These are phyloP conservation scores for Penicillium simplicissimum DNA, from an alignment of 495 filamentous ascomycete species.

Conservation along the genomic window DNA sequence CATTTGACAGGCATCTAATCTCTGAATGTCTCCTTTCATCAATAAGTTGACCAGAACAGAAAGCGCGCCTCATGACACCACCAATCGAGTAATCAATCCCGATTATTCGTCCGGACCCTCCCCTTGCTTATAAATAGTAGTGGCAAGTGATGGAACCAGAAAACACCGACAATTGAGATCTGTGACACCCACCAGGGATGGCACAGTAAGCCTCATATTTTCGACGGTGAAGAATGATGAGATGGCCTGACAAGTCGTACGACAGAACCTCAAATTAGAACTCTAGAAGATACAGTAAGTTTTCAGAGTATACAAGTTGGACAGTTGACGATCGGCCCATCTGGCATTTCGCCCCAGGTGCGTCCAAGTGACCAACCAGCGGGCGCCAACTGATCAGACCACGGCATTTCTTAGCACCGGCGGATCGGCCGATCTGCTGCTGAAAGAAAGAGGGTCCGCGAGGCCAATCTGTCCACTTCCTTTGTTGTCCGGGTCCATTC, in stretches of 20 bases:
- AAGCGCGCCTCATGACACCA: neutral
- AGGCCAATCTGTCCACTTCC: slow-evolving; percentile 41
- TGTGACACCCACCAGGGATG: neutral
- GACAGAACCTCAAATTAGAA: neutral
- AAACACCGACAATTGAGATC: neutral
- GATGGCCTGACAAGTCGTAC: neutral
- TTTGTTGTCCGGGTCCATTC: slow-evolving; percentile 15
- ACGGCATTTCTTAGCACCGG: slow-evolving; percentile 10
- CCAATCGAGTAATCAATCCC: neutral
- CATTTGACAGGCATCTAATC: too few species aligned
- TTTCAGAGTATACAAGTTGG: neutral
- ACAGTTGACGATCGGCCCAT: slow-evolving; percentile 1
- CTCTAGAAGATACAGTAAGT: neutral
- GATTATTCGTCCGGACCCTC: neutral
- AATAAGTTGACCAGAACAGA: neutral
- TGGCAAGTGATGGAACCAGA: neutral
- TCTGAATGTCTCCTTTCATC: neutral
- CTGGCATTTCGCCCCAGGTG: neutral
- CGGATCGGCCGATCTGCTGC: slow-evolving; percentile 9
- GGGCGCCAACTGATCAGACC: slow-evolving; percentile 6
- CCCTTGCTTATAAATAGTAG: neutral
- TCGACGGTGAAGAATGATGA: neutral
- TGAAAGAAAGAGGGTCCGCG: slow-evolving; percentile 20
- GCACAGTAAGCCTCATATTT: neutral
- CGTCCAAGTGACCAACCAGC: slow-evolving; percentile 11